Conservation (phyloP, 805 yeast species). For the Hanseniaspora mollemarum region DNA sequence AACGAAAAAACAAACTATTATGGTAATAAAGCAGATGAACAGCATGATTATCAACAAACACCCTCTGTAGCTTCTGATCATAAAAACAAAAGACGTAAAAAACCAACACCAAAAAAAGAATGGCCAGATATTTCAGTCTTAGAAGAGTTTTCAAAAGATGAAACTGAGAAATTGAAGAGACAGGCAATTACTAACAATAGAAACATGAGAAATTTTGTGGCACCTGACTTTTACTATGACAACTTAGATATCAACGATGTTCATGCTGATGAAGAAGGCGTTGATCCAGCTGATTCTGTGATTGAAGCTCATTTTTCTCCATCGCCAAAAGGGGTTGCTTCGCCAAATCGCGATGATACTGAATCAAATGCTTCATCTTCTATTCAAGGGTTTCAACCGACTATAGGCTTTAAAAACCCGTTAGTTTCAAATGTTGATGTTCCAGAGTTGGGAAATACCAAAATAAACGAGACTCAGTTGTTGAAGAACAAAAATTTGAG, state of each 20-base stretch:
- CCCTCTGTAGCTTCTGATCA: background rate
- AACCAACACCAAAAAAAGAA: slow-evolving; percentile 22
- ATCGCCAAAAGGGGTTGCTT: background rate
- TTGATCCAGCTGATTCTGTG: background rate
- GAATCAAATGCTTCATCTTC: slow-evolving; percentile 25
- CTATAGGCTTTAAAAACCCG: slow-evolving; percentile 30
- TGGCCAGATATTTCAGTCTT: slow-evolving; percentile 83
- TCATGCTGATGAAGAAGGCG: slow-evolving; percentile 1
- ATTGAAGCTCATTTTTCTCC: background rate
- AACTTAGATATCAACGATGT: slow-evolving; percentile 1
- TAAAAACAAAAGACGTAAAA: slow-evolving; percentile 20
- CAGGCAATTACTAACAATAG: slow-evolving; percentile 27
- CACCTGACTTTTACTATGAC: slow-evolving; percentile 11
- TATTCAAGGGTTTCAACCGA: slow-evolving; percentile 18
- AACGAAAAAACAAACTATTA: background rate
- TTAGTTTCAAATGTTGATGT: slow-evolving; percentile 36
- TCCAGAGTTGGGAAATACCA: slow-evolving; percentile 33
- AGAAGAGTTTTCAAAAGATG: slow-evolving; percentile 67
- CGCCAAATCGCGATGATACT: slow-evolving; percentile 26
- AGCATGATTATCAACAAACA: slow-evolving; percentile 1
- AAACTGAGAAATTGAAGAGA: slow-evolving; percentile 38
- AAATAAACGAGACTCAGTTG: slow-evolving; percentile 46
- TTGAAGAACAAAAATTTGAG: slow-evolving; percentile 51
- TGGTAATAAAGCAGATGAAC: slow-evolving; percentile 3
- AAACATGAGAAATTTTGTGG: slow-evolving; percentile 8